Percentiles rank a stretch among this genome's conserved stretches.
Evolutionary conservation across 2,329 filamentous ascomycete species (phyloP).

Genomic region (Lasiodiplodia sp.): DNA sequence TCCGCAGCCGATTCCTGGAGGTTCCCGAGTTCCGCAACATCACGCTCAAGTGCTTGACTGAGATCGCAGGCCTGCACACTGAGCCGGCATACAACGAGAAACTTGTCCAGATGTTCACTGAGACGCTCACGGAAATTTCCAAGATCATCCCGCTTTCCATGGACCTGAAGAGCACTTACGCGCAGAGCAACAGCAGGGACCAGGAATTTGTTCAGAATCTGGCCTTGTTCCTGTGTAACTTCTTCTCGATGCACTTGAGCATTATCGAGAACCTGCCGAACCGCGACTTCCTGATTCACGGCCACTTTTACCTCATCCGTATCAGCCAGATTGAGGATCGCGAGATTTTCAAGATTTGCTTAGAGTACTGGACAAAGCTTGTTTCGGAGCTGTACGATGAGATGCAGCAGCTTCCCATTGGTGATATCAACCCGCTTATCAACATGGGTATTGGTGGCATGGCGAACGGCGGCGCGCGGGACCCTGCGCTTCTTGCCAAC

Average conservation of each 20-base stretch:
- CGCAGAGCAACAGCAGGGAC: conserved; percentile 87
- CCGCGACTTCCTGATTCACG: conserved; percentile 91
- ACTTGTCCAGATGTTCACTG: conserved; percentile 97
- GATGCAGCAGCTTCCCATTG: conserved; percentile 95
- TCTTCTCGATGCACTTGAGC: conserved; percentile 88
- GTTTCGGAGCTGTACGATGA: conserved; percentile 98
- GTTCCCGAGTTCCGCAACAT: conserved; percentile 96
- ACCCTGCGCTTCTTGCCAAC: conserved; percentile 83
- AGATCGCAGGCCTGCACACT: conserved; percentile 93
- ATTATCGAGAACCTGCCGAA: conserved; percentile 96
- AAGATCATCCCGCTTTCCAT: conserved; percentile 90
- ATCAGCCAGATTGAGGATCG: conserved; percentile 99
- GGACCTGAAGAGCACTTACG: conserved; percentile 90
- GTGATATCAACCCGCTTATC: conserved; percentile 88
- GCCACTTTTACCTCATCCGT: conserved; percentile 96
- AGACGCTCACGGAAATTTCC: conserved; percentile 89
- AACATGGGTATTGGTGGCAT: conserved; percentile 74
- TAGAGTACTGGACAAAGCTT: conserved; percentile 99
- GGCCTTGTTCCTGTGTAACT: conserved; percentile 94
- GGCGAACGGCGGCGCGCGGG: conserved; percentile 81
- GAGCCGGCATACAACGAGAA: conserved; percentile 91
- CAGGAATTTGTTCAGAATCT: conserved; percentile 98
- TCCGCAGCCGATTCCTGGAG: conserved; percentile 90
- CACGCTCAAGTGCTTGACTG: conserved; percentile 94
- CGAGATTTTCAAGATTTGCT: conserved; percentile 98